These are phyloP conservation scores for Populus simonii DNA, from an alignment of 345 rosid species.

Conservation along the genomic window DNA sequence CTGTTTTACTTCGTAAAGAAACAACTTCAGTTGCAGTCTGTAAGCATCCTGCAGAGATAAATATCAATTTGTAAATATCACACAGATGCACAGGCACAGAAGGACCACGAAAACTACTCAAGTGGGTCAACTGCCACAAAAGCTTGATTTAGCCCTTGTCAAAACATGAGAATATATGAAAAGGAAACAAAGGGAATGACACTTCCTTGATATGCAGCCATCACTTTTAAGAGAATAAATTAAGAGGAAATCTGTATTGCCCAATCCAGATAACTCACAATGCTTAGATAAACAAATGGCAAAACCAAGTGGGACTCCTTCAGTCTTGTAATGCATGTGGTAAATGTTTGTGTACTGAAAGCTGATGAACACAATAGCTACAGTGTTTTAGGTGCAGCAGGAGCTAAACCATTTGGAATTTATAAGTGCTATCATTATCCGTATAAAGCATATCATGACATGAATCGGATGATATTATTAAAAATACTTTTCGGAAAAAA, in stretches of 20 bases:
- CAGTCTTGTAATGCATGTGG: too few species aligned
- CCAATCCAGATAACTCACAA: background rate
- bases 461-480: background rate
- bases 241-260: background rate
- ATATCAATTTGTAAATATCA: background rate
- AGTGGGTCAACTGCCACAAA: background rate
- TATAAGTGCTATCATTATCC: background rate
- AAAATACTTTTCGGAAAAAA: background rate
- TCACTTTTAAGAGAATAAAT: background rate
- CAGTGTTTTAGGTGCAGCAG: background rate
- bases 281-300: background rate
- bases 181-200: background rate
- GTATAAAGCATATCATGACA: background rate
- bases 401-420: background rate
- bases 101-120: background rate
- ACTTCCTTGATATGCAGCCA: background rate
- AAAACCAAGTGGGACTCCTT: too few species aligned
- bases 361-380: too few species aligned
- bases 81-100: background rate
- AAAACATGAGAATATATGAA: background rate
- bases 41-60: conserved; percentile 72
- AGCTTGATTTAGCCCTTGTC: background rate
- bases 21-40: conserved; percentile 87
- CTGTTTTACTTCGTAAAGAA: conserved; percentile 92
- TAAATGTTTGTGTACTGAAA: too few species aligned